Evolutionary conservation across 164 flowering plant genomes (phyloP).

Genomic region (Piper longum): DNA sequence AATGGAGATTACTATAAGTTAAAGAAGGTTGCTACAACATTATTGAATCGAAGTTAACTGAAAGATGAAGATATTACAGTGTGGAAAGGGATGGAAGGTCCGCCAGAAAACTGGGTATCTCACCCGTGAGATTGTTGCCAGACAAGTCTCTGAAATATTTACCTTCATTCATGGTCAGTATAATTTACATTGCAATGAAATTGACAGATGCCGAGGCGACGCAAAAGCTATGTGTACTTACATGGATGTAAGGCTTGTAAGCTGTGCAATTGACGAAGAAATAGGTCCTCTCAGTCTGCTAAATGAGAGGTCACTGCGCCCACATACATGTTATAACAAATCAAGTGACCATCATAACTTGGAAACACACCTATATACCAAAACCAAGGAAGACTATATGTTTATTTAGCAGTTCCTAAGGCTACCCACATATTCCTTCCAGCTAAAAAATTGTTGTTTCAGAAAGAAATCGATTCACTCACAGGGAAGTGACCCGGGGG

Average conservation of each 20-base stretch:
- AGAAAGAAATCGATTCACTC: neutral
- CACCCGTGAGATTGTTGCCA: neutral
- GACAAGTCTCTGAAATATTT: constrained; percentile 2
- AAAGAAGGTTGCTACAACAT: neutral
- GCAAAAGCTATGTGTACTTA: neutral
- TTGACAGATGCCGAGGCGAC: no score
- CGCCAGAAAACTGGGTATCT: constrained; percentile 1
- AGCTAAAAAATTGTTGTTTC: neutral
- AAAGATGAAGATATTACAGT: neutral
- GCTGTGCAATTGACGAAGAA: neutral
- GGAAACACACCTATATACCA: no score
- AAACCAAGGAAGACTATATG: no score
- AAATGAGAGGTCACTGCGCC: neutral
- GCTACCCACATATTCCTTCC: no score
- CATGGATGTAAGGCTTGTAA: neutral
- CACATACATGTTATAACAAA: neutral
- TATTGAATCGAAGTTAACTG: neutral
- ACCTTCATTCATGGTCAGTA: neutral
- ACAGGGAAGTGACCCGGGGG: constrained; percentile 1
- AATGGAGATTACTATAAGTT: neutral
- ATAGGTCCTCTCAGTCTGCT: neutral
- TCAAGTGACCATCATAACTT: neutral
- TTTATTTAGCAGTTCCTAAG: no score
- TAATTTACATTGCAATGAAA: neutral
- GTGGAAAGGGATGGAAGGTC: neutral